Evolutionary conservation across 768 basidiomycete species (phyloP), one percentile per base, ranked within the genome.

Genomic region (Suillus spraguei): DNA sequence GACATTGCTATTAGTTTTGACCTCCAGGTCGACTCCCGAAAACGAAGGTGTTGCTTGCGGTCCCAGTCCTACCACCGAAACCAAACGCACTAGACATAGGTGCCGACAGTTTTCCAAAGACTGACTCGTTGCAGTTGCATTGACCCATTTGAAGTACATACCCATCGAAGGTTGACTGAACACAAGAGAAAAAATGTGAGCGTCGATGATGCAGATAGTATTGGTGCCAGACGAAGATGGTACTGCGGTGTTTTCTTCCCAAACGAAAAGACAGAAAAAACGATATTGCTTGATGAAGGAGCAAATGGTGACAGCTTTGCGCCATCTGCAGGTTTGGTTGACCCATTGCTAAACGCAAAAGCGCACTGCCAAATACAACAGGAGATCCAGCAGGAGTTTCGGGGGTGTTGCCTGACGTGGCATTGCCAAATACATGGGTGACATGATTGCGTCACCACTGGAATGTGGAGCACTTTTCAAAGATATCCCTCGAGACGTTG

Each of bases 1-100:
- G 6, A 35, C 59, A 74, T 28, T 79, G 75, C 62, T 74, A 72
- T 66, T 74, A 74, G 38, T 69, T 76, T 50, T 74, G 74, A 35
- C 70, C 53, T 38, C 65, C 47, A 47, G 61, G n/a, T 62, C 66
- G 60, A 42, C 54, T n/a, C 16, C 66, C 64, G 60, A 70, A 64
- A 6, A 56, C n/a, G 32, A 61, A 70, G 54, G 62, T 22, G 13
- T n/a, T 36, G 59, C 56, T 62, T 46, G 61, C 59, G 7, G 69
- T 35, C 16, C 44, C 32, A 52, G 32, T 36, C 13, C 74, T 20
- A 56, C 49, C 38, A 2, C 74, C 75, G 65, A 79, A 79, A 33
- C 75, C 76, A 65, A 79, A 75, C 11, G 74, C 66, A 63, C 69
- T 73, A 2, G 75, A 64, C 5, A 67, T 65, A 13, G 61, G 22